These are phyloP conservation scores for Bipolaris oryzae DNA, from an alignment of 2,329 filamentous ascomycete genomes.

Conservation along the genomic window DNA sequence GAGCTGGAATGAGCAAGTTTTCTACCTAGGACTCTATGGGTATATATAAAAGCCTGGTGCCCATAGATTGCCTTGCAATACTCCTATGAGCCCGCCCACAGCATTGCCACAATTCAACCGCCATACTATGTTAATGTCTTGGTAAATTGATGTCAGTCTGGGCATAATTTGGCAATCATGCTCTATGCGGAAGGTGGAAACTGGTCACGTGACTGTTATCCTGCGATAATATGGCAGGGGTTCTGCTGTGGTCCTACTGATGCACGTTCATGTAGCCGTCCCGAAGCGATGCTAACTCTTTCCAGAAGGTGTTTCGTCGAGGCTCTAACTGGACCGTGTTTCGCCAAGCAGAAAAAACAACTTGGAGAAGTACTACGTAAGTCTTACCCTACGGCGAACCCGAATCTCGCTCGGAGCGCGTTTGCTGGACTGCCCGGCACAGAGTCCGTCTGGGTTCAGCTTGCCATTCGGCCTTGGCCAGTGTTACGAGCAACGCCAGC, in stretches of 20 bases:
- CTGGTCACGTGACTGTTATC: neutral
- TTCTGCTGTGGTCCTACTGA: neutral
- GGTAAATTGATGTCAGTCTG: conserved; percentile 13
- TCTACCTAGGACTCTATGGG: neutral
- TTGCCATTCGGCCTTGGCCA: neutral
- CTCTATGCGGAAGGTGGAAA: conserved; percentile 20
- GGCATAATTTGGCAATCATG: conserved; percentile 18
- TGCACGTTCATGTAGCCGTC: neutral
- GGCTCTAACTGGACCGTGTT: neutral
- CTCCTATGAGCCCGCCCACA: neutral
- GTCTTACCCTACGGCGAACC: no score
- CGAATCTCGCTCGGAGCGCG: neutral
- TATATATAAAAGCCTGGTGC: conserved; percentile 25
- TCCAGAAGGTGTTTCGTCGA: conserved; percentile 12
- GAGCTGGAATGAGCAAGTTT: conserved; percentile 35
- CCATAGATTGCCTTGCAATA: neutral
- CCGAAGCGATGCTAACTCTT: conserved; percentile 2
- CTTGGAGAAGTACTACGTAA: no score
- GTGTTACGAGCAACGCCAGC: neutral
- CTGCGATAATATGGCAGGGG: neutral
- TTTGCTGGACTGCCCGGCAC: neutral
- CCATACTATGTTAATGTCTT: conserved; percentile 12
- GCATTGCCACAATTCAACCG: conserved; percentile 6
- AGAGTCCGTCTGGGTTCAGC: neutral
- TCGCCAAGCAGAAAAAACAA: conserved; percentile 6